A percentile compares a stretch with the other conserved stretches of the same genome.
These are phyloP conservation scores for Acorus calamus DNA, from an alignment of 106 monocot species.

Conservation along the genomic window DNA sequence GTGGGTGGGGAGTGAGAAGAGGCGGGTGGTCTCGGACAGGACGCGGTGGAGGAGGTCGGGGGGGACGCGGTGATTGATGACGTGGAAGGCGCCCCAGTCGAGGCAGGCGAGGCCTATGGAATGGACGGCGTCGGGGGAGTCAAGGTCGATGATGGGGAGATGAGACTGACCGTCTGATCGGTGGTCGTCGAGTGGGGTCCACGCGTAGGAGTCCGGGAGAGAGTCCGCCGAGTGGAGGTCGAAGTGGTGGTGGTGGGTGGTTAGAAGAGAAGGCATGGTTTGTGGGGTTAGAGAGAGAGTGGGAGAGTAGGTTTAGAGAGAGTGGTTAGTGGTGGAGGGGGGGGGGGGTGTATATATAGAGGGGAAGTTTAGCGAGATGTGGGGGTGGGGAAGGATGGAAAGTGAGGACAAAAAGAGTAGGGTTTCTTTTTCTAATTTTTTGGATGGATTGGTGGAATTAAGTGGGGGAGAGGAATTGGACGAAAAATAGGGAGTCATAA, in stretches of 20 bases:
- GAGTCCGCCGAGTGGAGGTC: slow-evolving; percentile 27
- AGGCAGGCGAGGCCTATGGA: slow-evolving; percentile 44
- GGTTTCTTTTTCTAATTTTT: neutral
- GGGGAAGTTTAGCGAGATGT: neutral
- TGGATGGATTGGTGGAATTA: neutral
- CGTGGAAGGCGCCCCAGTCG: slow-evolving; percentile 66
- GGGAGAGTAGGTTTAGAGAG: slow-evolving; percentile 4
- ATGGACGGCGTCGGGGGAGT: slow-evolving; percentile 8
- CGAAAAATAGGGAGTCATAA: slow-evolving; percentile 1
- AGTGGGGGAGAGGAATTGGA: slow-evolving; percentile 5
- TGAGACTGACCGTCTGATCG: slow-evolving; percentile 17
- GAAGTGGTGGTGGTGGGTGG: slow-evolving; percentile 5
- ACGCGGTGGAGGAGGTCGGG: slow-evolving; percentile 23
- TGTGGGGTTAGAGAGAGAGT: slow-evolving; percentile 3
- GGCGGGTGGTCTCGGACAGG: slow-evolving; percentile 30
- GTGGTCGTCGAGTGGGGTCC: slow-evolving; percentile 36
- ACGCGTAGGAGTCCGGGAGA: slow-evolving; percentile 68
- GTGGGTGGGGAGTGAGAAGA: slow-evolving; percentile 65
- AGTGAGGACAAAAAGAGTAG: neutral
- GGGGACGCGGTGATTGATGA: slow-evolving; percentile 43
- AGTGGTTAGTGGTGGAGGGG: neutral
- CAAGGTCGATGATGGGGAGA: slow-evolving; percentile 55
- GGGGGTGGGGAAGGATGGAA: slow-evolving; percentile 1
- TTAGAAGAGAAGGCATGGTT: no score
- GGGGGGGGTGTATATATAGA: no score